A percentile compares a stretch with the other conserved stretches of the same genome.
phyloP scores from a whole-genome alignment of 495 filamentous ascomycete species.

The Talaromyces liani region DNA sequence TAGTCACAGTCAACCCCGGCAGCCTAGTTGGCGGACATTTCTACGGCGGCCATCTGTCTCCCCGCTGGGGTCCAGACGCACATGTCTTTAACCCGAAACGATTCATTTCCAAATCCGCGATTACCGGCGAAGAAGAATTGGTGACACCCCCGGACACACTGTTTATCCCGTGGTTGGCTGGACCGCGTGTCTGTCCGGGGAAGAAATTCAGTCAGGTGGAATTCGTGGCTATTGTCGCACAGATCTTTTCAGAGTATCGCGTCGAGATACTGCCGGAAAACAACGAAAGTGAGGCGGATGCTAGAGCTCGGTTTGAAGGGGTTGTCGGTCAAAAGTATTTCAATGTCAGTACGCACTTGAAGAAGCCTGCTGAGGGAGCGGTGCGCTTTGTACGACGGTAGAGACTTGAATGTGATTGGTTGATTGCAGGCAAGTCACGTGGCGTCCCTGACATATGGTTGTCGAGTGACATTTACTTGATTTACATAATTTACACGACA shows the following conservation, averaged over 20 bases:
- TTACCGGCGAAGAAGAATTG: too few relatives aligned
- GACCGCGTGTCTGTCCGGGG: conserved; percentile 63
- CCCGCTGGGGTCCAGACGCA: conserved; percentile 30
- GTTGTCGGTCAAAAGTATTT: background rate
- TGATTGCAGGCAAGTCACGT: background rate
- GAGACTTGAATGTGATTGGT: background rate
- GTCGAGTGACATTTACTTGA: too few relatives aligned
- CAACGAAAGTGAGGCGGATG: background rate
- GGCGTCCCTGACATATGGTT: background rate
- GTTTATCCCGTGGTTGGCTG: conserved; percentile 68
- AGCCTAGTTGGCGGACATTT: background rate
- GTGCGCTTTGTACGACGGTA: background rate
- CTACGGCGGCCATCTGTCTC: background rate
- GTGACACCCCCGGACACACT: conserved; percentile 28
- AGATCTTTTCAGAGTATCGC: conserved; percentile 55
- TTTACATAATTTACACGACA: background rate
- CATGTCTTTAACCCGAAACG: conserved; percentile 22
- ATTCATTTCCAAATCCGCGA: conserved; percentile 15
- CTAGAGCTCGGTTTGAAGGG: background rate
- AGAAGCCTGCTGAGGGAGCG: background rate
- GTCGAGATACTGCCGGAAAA: too few relatives aligned
- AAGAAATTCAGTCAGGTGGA: conserved; percentile 70
- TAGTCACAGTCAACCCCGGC: background rate
- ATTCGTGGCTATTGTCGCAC: conserved; percentile 57
- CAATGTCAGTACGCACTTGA: background rate